phyloP scores from a whole-genome alignment of 441 rosid species.

The Pelargonium myrrhifolium region DNA sequence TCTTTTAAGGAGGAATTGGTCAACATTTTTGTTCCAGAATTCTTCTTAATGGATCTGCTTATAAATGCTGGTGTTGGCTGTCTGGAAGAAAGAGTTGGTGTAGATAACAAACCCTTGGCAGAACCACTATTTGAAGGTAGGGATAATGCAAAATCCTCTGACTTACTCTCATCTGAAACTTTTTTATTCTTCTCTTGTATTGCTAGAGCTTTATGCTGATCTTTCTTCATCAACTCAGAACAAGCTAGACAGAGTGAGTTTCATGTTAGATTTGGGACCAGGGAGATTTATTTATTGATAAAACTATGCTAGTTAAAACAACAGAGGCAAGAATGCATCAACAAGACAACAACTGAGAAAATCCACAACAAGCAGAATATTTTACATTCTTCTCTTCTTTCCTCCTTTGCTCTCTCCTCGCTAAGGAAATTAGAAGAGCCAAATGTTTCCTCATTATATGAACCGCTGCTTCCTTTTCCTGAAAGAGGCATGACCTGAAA shows the following conservation, averaged over 20 bases:
- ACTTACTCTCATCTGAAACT: conserved; percentile 14
- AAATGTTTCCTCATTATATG: conserved; percentile 15
- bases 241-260: conserved; percentile 18
- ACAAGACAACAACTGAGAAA: background rate
- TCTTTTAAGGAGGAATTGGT: background rate
- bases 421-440: conserved; percentile 16
- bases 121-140: conserved; percentile 12
- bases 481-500: conserved; percentile 24
- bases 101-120: conserved; percentile 5
- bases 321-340: conserved; percentile 6
- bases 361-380: conserved; percentile 11
- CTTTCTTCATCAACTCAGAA: conserved; percentile 26
- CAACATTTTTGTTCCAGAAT: conserved; percentile 12
- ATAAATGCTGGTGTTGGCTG: background rate
- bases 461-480: conserved; percentile 19
- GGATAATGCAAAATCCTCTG: conserved; percentile 9
- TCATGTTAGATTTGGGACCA: conserved; percentile 16
- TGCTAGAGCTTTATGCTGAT: conserved; percentile 14
- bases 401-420: conserved; percentile 23
- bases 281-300: background rate
- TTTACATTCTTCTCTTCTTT: conserved; percentile 25
- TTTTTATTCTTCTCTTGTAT: conserved; percentile 21
- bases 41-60: conserved; percentile 8
- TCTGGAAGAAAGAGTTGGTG: conserved; percentile 8
- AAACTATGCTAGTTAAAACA: conserved; percentile 10